phyloP scores from a whole-genome alignment of 345 rosid species.

The Eutrema japonicum region DNA sequence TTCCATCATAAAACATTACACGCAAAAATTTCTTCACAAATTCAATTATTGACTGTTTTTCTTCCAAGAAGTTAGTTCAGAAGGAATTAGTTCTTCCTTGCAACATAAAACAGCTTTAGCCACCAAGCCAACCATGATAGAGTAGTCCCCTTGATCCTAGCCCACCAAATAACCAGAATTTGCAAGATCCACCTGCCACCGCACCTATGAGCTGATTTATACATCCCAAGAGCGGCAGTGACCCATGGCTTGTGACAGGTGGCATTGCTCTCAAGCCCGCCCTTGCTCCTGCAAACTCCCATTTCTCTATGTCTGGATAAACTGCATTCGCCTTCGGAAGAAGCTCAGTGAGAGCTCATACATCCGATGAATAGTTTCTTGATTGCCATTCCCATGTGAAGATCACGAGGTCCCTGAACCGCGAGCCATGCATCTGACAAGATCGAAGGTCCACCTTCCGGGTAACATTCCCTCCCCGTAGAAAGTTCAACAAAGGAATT shows the following conservation, averaged over 20 bases:
- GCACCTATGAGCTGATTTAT: conserved; percentile 55
- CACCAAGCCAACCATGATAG: conserved; percentile 85
- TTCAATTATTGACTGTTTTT: conserved; percentile 31
- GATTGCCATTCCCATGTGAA: too few species aligned
- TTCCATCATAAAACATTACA: too few species aligned
- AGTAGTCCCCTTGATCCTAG: conserved; percentile 88
- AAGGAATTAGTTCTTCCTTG: conserved; percentile 65
- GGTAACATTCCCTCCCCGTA: conserved; percentile 65
- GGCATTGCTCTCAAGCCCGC: conserved; percentile 97
- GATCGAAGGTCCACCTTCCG: conserved; percentile 63
- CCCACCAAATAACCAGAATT: conserved; percentile 83
- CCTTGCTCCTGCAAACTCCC: conserved; percentile 70
- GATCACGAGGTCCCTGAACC: too few species aligned
- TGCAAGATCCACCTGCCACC: conserved; percentile 41
- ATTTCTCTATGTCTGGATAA: conserved; percentile 67
- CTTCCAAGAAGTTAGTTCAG: conserved; percentile 77
- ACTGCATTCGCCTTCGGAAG: conserved; percentile 70
- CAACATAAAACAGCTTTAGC: conserved; percentile 68
- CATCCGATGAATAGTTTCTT: conserved; percentile 20
- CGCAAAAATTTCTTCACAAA: background rate
- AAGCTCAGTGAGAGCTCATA: conserved; percentile 72
- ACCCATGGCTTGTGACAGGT: conserved; percentile 72
- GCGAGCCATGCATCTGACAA: too few species aligned
- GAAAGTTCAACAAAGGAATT: too few species aligned
- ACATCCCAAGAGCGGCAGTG: conserved; percentile 83